Evolutionary conservation across 306 rosid genomes (phyloP).

Genomic region (Rosa chinensis): DNA sequence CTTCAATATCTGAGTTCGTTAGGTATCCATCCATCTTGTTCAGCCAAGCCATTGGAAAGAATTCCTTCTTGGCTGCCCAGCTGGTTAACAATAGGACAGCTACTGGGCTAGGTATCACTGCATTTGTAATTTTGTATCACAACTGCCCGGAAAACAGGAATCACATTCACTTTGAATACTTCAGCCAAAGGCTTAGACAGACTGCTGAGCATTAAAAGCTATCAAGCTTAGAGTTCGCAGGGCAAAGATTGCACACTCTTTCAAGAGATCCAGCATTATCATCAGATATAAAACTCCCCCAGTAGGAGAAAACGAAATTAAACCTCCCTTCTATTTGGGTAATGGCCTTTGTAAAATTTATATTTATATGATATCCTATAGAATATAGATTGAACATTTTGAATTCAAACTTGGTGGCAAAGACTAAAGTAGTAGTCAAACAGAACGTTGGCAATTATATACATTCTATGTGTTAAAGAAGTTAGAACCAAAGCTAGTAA

Average conservation of each 20-base stretch:
- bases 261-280: neutral
- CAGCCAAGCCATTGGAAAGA: neutral
- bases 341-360: neutral
- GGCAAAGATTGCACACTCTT: neutral
- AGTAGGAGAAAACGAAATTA: neutral
- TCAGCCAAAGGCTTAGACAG: neutral
- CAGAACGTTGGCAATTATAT: neutral
- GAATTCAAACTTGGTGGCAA: neutral
- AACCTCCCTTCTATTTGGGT: neutral
- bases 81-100: neutral
- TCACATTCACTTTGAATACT: neutral
- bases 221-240: neutral
- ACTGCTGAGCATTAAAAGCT: neutral
- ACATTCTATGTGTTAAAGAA: neutral
- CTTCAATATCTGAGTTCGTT: neutral
- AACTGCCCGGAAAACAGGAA: neutral
- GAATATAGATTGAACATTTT: neutral
- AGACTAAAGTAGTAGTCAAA: neutral
- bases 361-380: neutral
- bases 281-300: no score
- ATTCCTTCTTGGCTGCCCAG: neutral
- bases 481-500: neutral
- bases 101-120: neutral
- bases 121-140: neutral
- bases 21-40: no score